A percentile compares a stretch with the other conserved stretches of the same genome.
These are phyloP conservation scores for Ophidiomyces ophidiicola DNA, from an alignment of 2,329 filamentous ascomycete genomes.

Conservation along the genomic window DNA sequence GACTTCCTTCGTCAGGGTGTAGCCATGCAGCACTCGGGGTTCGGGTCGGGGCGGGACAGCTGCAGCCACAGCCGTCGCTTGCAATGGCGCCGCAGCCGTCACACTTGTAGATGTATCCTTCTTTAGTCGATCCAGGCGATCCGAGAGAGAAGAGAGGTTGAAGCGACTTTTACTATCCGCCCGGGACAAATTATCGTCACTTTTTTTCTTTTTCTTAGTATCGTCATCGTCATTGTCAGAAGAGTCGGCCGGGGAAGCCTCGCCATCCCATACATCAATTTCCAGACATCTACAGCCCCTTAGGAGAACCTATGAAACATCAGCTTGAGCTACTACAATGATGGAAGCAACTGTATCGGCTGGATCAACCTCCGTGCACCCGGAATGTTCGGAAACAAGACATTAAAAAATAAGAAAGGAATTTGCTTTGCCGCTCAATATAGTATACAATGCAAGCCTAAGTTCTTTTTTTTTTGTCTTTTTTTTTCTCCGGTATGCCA, in stretches of 20 bases:
- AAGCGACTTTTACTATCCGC: constrained; percentile 17
- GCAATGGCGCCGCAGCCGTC: constrained; percentile 18
- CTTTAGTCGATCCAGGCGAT: constrained; percentile 13
- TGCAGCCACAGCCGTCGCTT: constrained; percentile 6
- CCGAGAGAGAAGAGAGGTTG: constrained; percentile 14
- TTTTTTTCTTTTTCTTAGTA: constrained; percentile 18
- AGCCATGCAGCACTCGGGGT: constrained; percentile 73
- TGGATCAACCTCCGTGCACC: constrained; percentile 3
- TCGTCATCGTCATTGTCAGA: constrained; percentile 25
- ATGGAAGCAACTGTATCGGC: not conserved
- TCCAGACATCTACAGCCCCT: constrained; percentile 81
- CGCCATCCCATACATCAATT: constrained; percentile 87
- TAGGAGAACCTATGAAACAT: constrained; percentile 48
- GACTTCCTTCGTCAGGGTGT: constrained; percentile 75
- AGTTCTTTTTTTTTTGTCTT: no score
- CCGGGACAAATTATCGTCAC: constrained; percentile 15
- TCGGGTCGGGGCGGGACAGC: constrained; percentile 35
- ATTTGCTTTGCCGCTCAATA: no score
- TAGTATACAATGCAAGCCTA: no score
- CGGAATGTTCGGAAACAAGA: constrained; percentile 7
- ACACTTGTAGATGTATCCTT: constrained; percentile 13
- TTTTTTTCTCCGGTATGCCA: no score
- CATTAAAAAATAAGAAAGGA: not conserved
- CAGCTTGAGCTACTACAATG: constrained; percentile 6
- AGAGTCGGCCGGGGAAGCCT: constrained; percentile 31